These are phyloP conservation scores for Paspalum vaginatum DNA, from an alignment of 176 grass and related monocot genomes.

Conservation along the genomic window DNA sequence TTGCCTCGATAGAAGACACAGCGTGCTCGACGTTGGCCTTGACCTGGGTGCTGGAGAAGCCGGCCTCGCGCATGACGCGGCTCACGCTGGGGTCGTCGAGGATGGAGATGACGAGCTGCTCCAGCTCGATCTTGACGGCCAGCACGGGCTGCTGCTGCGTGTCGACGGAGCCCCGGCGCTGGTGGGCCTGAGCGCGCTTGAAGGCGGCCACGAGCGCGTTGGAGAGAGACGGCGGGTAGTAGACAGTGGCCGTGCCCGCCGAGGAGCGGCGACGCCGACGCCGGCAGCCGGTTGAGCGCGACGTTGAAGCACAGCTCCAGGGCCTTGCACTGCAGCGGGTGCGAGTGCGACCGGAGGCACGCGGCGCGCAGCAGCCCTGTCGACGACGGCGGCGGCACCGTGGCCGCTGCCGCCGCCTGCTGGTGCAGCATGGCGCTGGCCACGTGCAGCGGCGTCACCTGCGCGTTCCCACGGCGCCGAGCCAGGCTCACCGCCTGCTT, in stretches of 20 bases:
- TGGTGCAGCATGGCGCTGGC: constrained; percentile 75
- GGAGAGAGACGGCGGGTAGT: constrained; percentile 74
- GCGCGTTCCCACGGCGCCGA: constrained; percentile 67
- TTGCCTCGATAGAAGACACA: constrained; percentile 35
- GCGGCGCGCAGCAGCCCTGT: constrained; percentile 58
- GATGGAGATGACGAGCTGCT: constrained; percentile 92
- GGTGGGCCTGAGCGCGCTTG: constrained; percentile 84
- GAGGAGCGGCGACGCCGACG: constrained; percentile 52
- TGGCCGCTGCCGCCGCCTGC: background rate
- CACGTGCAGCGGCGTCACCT: constrained; percentile 89
- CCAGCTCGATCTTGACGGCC: constrained; percentile 78
- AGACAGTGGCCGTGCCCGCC: constrained; percentile 41
- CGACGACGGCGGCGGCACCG: background rate
- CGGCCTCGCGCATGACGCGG: constrained; percentile 91
- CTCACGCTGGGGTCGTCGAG: constrained; percentile 93
- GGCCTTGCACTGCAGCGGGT: constrained; percentile 83
- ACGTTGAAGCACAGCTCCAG: constrained; percentile 96
- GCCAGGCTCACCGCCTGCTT: constrained; percentile 84
- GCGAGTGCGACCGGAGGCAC: constrained; percentile 82
- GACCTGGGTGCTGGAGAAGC: constrained; percentile 86
- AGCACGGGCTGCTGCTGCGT: constrained; percentile 71
- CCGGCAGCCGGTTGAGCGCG: constrained; percentile 78
- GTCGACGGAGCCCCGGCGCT: constrained; percentile 63
- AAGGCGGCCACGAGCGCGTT: constrained; percentile 86
- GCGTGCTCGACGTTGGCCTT: constrained; percentile 82